Evolutionary conservation across 306 rosid species (phyloP).

Genomic region (Dalbergia oliveri): DNA sequence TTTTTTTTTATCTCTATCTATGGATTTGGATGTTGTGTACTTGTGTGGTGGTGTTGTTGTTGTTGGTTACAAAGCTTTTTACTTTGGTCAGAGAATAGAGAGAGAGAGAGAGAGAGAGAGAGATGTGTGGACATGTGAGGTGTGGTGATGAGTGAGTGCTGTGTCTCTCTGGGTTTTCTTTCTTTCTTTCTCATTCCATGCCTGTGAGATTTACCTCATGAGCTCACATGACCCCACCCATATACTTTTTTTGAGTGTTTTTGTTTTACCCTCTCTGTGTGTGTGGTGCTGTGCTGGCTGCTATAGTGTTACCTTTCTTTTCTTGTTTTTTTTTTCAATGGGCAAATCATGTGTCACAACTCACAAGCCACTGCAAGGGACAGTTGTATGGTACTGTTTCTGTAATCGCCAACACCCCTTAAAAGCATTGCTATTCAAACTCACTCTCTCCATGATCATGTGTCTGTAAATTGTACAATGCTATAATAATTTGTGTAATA

Average conservation of each 20-base stretch:
- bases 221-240: conserved; percentile 39
- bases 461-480: neutral
- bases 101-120: too few relatives aligned
- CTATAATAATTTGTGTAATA: neutral
- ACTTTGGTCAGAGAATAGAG: conserved; percentile 44
- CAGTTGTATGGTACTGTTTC: conserved; percentile 56
- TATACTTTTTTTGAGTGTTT: conserved; percentile 51
- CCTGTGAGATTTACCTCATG: conserved; percentile 51
- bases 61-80: conserved; percentile 41
- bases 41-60: conserved; percentile 32
- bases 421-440: neutral
- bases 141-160: conserved; percentile 20
- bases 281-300: conserved; percentile 33
- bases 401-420: conserved; percentile 53
- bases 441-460: neutral
- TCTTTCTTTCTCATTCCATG: conserved; percentile 32
- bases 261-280: conserved; percentile 15
- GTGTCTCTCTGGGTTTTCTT: conserved; percentile 19
- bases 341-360: conserved; percentile 72
- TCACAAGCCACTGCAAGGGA: conserved; percentile 45
- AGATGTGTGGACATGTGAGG: conserved; percentile 20
- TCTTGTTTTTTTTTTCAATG: conserved; percentile 56
- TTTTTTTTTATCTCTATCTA: neutral
- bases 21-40: conserved; percentile 41
- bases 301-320: neutral